Base-by-base conservation (phyloP, 2,329 filamentous ascomycete species). In the Colletotrichum sp. region DNA sequence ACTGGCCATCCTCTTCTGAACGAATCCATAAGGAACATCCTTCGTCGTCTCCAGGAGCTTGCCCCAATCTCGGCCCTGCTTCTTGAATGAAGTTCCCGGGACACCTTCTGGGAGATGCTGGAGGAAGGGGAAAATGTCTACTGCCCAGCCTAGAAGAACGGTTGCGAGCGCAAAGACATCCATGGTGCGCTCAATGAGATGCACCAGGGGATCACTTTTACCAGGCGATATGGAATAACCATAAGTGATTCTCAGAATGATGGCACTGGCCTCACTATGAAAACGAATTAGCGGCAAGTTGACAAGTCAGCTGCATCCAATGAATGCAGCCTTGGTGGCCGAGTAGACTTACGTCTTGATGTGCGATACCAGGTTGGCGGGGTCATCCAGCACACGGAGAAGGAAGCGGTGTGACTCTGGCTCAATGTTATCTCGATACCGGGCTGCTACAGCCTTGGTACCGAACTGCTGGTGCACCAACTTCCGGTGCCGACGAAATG, bases 21-120 rank as follows among this genome's bases (percentile, higher is more conserved):
- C 43, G 3, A 48, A 48, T 8, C 43, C 43, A 32, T 76, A 77
- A 6, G 77, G 77, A 8, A 56, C 60, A 12, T 78, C 70, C 1
- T 27, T 55, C 22, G 69, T 58, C 16, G 56, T 74, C 13, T 16
- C 18, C 32, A 73, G 22, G 3, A 64, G 66, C 34, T 36, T 62
- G 8, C 66, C 39, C 69, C 69, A 78, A 22, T 75, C 52, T 30
- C 60, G 43, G 13, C 69, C 74, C 6, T 56, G 43, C 52, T 65
- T 60, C 39, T 76, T 70, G n/a, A 74, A 78, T 3, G 43, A 70
- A 2, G 77, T 61, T 9, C 75, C 76, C 2, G 77, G 77, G 1
- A 76, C 25, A 8, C 43, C 43, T 48, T 48, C 43, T 8, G 43
- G 43, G 10, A 48, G n/a, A 48, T 48, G 43, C 43, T 48, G 43